These are phyloP conservation scores for Xanthoconium separans DNA, from an alignment of 1,284 basidiomycete species.

Conservation along the genomic window DNA sequence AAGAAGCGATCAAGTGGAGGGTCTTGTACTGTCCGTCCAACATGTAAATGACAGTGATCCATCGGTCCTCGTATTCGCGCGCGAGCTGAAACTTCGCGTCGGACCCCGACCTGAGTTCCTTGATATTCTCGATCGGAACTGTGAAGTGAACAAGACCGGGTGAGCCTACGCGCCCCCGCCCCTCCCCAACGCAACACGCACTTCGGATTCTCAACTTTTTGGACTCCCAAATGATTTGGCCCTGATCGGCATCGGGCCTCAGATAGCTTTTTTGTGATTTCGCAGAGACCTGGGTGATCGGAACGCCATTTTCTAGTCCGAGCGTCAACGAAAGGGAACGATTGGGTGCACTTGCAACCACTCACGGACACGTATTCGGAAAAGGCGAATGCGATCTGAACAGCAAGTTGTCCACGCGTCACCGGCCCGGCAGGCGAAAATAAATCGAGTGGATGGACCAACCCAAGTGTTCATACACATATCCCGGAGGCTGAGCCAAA, in stretches of 20 bases:
- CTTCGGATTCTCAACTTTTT: slow-evolving; percentile 74
- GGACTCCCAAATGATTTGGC: slow-evolving; percentile 84
- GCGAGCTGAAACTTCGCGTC: slow-evolving; percentile 74
- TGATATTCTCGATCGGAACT: slow-evolving; percentile 91
- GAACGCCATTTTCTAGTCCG: slow-evolving; percentile 32
- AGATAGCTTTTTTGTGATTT: slow-evolving; percentile 77
- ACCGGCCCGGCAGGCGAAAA: slow-evolving; percentile 31
- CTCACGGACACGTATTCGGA: slow-evolving; percentile 31
- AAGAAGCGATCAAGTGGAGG: slow-evolving; percentile 83
- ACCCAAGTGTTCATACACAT: slow-evolving; percentile 41
- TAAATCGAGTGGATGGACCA: slow-evolving; percentile 37
- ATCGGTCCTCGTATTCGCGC: slow-evolving; percentile 59
- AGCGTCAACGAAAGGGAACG: slow-evolving; percentile 9
- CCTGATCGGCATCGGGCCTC: slow-evolving; percentile 74
- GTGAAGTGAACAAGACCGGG: not conserved
- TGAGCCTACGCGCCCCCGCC: not conserved
- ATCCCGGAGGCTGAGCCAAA: no score
- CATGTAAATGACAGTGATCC: slow-evolving; percentile 80
- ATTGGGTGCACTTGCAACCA: not conserved
- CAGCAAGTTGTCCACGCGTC: slow-evolving; percentile 37
- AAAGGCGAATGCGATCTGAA: slow-evolving; percentile 32
- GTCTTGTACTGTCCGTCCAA: slow-evolving; percentile 86
- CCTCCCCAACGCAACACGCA: slow-evolving; percentile 39
- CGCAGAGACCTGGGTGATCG: slow-evolving; percentile 88
- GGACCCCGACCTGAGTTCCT: slow-evolving; percentile 82